Base-by-base conservation (phyloP, 2,329 filamentous ascomycete species). In the Arthrobotrys pseudoclavata region DNA sequence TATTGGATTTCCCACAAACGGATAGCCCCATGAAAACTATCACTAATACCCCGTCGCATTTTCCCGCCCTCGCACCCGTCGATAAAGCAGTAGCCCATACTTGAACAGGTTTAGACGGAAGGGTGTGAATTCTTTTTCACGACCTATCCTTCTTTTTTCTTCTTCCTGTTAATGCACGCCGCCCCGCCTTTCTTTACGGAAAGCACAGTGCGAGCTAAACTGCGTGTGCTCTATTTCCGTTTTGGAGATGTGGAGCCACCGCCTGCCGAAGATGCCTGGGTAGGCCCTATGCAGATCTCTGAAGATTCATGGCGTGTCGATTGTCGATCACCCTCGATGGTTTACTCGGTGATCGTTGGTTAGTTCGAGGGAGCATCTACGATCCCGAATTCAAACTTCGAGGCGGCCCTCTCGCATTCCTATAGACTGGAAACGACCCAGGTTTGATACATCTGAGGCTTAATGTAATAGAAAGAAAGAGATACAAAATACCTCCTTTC, bases 21-120 rank as follows among this genome's bases (percentile, higher is more conserved):
- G 55, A 60, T 60, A 60, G 26, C 31, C 57, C 69, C 69, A 66
- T 72, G 69, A 72, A 71, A 72, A 72, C 61, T 31, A 72, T 72
- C 69, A 72, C 69, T 72, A 72, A 72, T 72, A 72, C 31, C 55
- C 55, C 55, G 34, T 42, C 55, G 55, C 55, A 60, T 60, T 60
- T 26, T 60, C 55, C 55, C 55, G 55, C 31, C 2, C 31, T 42
- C 52, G 18, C 34, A 13, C 55, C 55, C 55, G 34, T 24, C 55
- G 29, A 37, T 34, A 31, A 53, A 18, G 3, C 20, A 22, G n/a
- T n/a, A 22, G 50, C 2, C 55, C 34, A 42, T 42, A 60, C 55
- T 60, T 26, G 31, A 60, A 60, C 34, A 13, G 55, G 55, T 60
- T 60, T 42, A 60, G 55, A 60, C 42, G 42, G 4, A 45, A 45